A percentile compares a stretch with the other conserved stretches of the same genome.
phyloP scores from a whole-genome alignment of 768 basidiomycete genomes.

The Tylopilus rubrobrunneus region DNA sequence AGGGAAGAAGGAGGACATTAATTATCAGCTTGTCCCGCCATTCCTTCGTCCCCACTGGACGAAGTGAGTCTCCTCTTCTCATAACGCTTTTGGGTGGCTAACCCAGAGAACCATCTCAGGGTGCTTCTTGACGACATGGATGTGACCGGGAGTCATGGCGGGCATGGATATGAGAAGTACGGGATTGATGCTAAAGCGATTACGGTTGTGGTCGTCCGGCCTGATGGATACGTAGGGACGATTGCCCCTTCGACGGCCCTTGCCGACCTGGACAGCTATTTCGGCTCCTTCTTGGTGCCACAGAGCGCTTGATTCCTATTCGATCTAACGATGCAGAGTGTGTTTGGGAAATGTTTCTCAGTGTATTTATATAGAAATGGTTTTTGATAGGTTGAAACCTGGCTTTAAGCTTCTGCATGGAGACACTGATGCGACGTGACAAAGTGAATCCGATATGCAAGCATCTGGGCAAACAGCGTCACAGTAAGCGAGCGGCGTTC shows the following conservation, averaged over 20 bases:
- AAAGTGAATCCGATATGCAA: too few species aligned
- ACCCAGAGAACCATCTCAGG: conserved; percentile 17
- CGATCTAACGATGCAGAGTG: too few species aligned
- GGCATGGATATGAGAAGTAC: conserved; percentile 32
- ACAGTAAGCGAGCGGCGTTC: too few species aligned
- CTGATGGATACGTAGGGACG: conserved; percentile 40
- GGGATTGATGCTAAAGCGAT: conserved; percentile 29
- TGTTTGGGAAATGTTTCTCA: too few species aligned
- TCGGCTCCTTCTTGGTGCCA: conserved; percentile 42
- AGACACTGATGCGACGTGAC: too few species aligned
- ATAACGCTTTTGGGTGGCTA: background rate
- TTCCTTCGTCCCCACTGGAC: conserved; percentile 40
- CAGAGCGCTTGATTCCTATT: background rate
- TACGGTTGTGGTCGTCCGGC: conserved; percentile 36
- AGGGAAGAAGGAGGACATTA: conserved; percentile 31
- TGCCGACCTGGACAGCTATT: conserved; percentile 33
- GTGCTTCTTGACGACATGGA: conserved; percentile 37
- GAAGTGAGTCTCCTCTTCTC: conserved; percentile 29
- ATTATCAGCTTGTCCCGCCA: conserved; percentile 33
- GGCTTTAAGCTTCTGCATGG: too few species aligned
- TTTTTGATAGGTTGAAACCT: too few species aligned
- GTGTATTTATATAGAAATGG: too few species aligned
- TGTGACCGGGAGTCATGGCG: conserved; percentile 28
- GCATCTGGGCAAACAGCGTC: too few species aligned
- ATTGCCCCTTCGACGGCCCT: conserved; percentile 32